Evolutionary conservation across 2,329 filamentous ascomycete species (phyloP), one percentile per base, ranked within the genome.

Genomic region (Colletotrichum viniferum): DNA sequence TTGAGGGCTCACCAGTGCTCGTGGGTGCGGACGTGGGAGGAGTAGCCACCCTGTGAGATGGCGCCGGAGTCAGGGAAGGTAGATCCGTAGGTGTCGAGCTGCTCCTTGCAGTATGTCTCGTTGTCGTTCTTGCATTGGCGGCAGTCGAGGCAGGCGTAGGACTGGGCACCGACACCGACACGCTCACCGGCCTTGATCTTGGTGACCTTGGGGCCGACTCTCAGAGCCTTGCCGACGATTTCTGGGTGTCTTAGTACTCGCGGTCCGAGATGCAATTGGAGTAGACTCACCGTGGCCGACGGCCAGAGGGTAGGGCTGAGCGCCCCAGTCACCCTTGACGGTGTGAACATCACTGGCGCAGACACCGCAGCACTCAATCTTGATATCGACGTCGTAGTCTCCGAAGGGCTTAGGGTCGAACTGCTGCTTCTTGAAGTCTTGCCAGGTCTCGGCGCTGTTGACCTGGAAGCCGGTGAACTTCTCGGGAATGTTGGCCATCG

Each of bases 351-450:
- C 93, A 78, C 91, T 93, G 79, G 93, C 91, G 83, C 94, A 95
- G 69, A 95, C 89, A 81, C 95, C 94, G 81, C 94, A 96, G 82
- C 91, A 93, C 78, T 96, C 92, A 80, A 98, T 93, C 88, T 96
- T 94, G 85, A 98, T 91, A 83, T 98, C 95, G 80, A 98, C 92
- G 82, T 98, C 95, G 84, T 95, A 90, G 83, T 96, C 94, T 78
- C 93, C 95, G 83, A 97, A 97, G 21, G 94, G 94, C 87, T 97
- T 97, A 74, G 96, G 92, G 79, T 92, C 90, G 87, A 95, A 95
- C 87, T 96, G 84, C 81, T 93, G 92, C 86, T 95, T 94, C 80
- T 93, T 87, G 81, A 93, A 92, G 74, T 92, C 87, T 78, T 90
- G 84, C 88, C 88, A 91, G 61, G 86, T 87, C 66, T 88, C 88